phyloP scores from a whole-genome alignment of 108 stramenopile genomes.

The Cyclotella sp. region DNA sequence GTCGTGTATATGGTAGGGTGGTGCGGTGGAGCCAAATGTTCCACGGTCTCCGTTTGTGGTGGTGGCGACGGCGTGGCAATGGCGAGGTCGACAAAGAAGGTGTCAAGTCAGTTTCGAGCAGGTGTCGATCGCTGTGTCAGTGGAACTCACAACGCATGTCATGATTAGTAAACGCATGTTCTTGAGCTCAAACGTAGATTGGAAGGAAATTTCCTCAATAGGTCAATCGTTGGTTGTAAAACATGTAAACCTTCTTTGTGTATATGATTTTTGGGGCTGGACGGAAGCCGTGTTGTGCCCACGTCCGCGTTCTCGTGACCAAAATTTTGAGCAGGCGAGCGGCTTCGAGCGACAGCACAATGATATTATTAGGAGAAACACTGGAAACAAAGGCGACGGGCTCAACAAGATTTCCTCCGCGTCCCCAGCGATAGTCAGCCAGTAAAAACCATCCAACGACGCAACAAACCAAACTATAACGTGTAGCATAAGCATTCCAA shows the following conservation, averaged over 20 bases:
- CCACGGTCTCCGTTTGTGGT: not conserved
- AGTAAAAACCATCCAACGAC: not conserved
- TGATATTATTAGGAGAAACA: no score
- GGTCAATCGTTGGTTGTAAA: no score
- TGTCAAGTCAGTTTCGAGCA: no score
- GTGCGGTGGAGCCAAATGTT: not conserved
- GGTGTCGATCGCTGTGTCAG: constrained; percentile 1
- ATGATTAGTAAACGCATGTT: not conserved
- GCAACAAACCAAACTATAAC: not conserved
- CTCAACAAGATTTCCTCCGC: no score
- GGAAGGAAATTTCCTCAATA: no score
- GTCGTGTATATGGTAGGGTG: no score
- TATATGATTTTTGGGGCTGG: not conserved
- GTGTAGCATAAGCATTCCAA: not conserved
- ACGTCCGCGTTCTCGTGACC: no score
- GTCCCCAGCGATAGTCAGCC: not conserved
- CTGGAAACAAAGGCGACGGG: no score
- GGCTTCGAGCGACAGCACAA: no score
- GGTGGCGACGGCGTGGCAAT: not conserved
- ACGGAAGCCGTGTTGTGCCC: no score
- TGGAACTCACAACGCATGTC: not conserved
- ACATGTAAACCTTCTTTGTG: not conserved
- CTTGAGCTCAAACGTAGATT: not conserved
- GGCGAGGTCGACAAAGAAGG: not conserved
- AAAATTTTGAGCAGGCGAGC: no score